Evolutionary conservation across 768 basidiomycete species (phyloP), one percentile per base, ranked within the genome.

Genomic region (Coprinopsis marcescibilis): DNA sequence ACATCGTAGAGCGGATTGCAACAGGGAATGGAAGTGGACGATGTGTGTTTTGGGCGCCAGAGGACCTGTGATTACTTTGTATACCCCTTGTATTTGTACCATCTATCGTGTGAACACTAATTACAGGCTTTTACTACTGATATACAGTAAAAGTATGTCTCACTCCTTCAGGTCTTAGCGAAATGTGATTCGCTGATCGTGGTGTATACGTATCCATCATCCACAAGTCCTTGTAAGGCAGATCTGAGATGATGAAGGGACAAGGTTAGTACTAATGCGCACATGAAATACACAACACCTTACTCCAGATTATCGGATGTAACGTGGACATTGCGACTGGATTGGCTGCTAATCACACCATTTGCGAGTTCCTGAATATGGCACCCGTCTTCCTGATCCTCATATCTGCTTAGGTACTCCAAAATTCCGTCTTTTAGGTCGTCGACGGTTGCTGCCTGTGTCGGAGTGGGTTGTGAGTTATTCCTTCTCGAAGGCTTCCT

Each of bases 1-100:
- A 59, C 46, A 65, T 87, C 17, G 71, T 87, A 2, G 87, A 86
- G 56, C 76, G 89, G 21, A 83, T 73, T 19, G 89, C 75, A 3
- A 87, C 77, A 36, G 89, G 88, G 17, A 91, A 89, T 56, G 89
- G 62, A 1, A 85, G 80, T 49, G 89, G 89, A 21, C 73, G 85
- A 44, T 90, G 89, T 59, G 76, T 86, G 11, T 64, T 92, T 10
- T 92, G 89, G 89, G 87, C 83, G 24, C 77, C 76, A 7, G 50
- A 43, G 13, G 60, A 59, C 42, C 53, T 55, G 43, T 42, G 33
- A 43, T n/a, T n/a, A n/a, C n/a, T n/a, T n/a, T n/a, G n/a, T n/a
- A n/a, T n/a, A n/a, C n/a, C n/a, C n/a, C n/a, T n/a, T n/a, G n/a
- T n/a, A n/a, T n/a, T n/a, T n/a, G n/a, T n/a, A n/a, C n/a, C n/a